Percentiles rank a stretch among this genome's conserved stretches.
Conservation (phyloP, 2,329 filamentous ascomycete species). For the Achaetomium macrosporum region DNA sequence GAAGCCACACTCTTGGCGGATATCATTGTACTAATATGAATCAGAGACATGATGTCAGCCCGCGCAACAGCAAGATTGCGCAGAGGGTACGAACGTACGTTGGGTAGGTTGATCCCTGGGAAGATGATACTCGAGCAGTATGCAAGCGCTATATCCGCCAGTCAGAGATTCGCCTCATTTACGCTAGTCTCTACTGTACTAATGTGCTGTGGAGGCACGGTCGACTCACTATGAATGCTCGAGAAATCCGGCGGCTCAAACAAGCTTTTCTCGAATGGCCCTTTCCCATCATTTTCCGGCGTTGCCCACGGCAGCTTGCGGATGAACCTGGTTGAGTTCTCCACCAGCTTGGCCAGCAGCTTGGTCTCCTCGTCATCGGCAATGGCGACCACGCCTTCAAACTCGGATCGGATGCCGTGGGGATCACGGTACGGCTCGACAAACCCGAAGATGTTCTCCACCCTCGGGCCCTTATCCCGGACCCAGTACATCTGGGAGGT, state of each 20-base stretch:
- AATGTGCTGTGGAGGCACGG: no score
- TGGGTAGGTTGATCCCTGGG: slow-evolving; percentile 38
- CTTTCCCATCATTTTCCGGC: slow-evolving; percentile 33
- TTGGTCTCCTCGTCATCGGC: slow-evolving; percentile 60
- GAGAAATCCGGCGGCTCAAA: slow-evolving; percentile 71
- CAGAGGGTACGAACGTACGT: neutral
- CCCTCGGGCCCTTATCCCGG: slow-evolving; percentile 48
- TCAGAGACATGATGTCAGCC: neutral
- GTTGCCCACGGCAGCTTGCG: slow-evolving; percentile 61
- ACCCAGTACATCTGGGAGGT: slow-evolving; percentile 53
- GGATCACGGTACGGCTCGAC: slow-evolving; percentile 60
- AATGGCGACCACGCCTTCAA: slow-evolving; percentile 54
- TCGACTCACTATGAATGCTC: slow-evolving; percentile 59
- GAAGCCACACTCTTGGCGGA: slow-evolving; percentile 55
- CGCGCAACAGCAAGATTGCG: neutral
- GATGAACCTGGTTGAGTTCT: slow-evolving; percentile 59
- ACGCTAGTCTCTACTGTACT: no score
- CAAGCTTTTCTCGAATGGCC: slow-evolving; percentile 64
- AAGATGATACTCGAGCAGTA: slow-evolving; percentile 40
- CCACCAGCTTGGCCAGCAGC: slow-evolving; percentile 55
- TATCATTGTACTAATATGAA: slow-evolving; percentile 42
- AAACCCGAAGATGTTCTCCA: slow-evolving; percentile 57
- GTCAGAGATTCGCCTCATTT: slow-evolving; percentile 22
- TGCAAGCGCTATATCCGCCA: slow-evolving; percentile 32
- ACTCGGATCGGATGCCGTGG: slow-evolving; percentile 52